Base-by-base conservation (phyloP, 2,329 filamentous ascomycete species). In the Trichoderma guizhouense region DNA sequence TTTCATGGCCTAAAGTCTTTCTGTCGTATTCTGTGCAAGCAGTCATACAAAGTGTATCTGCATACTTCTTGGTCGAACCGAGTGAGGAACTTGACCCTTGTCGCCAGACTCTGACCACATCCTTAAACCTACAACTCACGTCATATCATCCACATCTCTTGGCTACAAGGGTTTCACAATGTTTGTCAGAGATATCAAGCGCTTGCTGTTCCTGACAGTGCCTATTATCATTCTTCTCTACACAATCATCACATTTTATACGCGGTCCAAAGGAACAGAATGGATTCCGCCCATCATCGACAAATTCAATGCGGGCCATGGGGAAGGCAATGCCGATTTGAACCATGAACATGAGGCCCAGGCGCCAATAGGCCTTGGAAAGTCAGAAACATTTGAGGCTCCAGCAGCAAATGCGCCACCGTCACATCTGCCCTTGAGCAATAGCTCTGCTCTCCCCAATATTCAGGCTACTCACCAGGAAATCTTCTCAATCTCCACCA, bases 401-500 rank as follows among this genome's bases (percentile, higher is more conserved):
- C 53, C 62, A 26, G n/a, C 34, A 8, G 24, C 30, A 34, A 39
- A 58, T 26, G 32, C 34, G 34, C 32, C 60, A n/a, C 32, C 32
- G 34, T 28, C 43, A n/a, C 24, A 65, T 26, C 21, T n/a, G 9
- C 69, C 32, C 2, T 24, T 47, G 30, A 60, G 24, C 18, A 62
- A 71, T 66, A 43, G n/a, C 5, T 60, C 53, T 28, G 12, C 4
- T 21, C 51, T 21, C 15, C 64, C 43, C 21, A 51, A 68, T 43
- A 61, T 64, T 15, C 60, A 60, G 34, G 55, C 7, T 6, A 62
- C 67, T 1, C 80, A 84, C 68, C 76, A 79, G 57, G 79, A 84
- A 73, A 73, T 88, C 55, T 85, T 81, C 75, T 89, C 87, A 0
- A 53, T 78, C 3, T 85, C 86, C 0, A 87, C 84, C 0, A 62